These are phyloP conservation scores for Cyclostephanos invisitatus DNA, from an alignment of 108 stramenopile genomes.

Conservation along the genomic window DNA sequence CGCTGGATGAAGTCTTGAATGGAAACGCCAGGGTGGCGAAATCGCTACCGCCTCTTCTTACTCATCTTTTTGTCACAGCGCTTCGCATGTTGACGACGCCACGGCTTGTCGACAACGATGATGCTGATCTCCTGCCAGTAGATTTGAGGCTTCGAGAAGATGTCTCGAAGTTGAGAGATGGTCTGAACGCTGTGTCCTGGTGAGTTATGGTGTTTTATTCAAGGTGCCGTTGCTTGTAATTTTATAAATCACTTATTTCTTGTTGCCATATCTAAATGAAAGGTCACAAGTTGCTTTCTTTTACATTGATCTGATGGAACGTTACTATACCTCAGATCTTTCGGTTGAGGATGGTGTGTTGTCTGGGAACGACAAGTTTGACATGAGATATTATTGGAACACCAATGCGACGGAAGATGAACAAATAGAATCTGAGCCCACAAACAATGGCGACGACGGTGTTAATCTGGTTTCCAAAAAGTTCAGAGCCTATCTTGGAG, in stretches of 20 bases:
- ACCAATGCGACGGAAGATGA: slow-evolving; percentile 28
- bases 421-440: slow-evolving; percentile 18
- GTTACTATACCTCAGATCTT: slow-evolving; percentile 63
- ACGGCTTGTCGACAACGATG: slow-evolving; percentile 21
- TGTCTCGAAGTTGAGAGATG: slow-evolving; percentile 43
- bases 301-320: slow-evolving; percentile 83
- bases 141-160: slow-evolving; percentile 51
- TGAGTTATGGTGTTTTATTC: neutral
- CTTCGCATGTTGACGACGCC: slow-evolving; percentile 59
- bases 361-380: slow-evolving; percentile 49
- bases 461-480: slow-evolving; percentile 26
- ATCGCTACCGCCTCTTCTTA: slow-evolving; percentile 74
- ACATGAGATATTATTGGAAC: slow-evolving; percentile 61
- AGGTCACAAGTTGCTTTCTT: slow-evolving; percentile 66
- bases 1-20: slow-evolving; percentile 62
- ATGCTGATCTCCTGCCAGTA: slow-evolving; percentile 34
- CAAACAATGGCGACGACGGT: slow-evolving; percentile 20
- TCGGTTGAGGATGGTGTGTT: slow-evolving; percentile 56
- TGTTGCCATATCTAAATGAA: neutral
- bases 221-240: neutral
- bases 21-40: slow-evolving; percentile 66
- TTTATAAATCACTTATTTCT: neutral
- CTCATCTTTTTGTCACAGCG: slow-evolving; percentile 69
- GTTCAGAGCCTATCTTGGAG: slow-evolving; percentile 56
- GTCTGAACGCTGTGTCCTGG: slow-evolving; percentile 71